Evolutionary conservation across 306 rosid species (phyloP), one percentile per base, ranked within the genome.

Genomic region (Trichosanthes truncata): DNA sequence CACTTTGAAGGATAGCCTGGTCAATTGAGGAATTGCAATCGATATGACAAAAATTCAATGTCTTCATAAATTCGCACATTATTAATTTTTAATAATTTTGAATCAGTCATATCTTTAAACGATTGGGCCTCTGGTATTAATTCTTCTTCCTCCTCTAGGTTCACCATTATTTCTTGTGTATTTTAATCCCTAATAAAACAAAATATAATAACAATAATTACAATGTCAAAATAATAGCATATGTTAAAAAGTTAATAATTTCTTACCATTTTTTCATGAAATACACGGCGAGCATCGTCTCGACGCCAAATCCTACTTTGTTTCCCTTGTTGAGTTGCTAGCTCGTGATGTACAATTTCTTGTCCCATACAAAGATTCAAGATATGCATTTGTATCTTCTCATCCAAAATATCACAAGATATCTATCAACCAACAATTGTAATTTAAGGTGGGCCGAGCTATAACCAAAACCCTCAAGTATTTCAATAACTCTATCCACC

Each of bases 301-400:
- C 52, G 52, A 48, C 7, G 31, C 83, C 83, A 80, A 59, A 80
- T 12, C 68, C 83, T 62, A 4, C 21, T 61, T 43, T 7, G 46
- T 41, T 7, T 41, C 9, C 83, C 78, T 0, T 48, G 23, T 4
- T 52, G n/a, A 29, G 9, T 5, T 61, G 55, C 38, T 8, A 33
- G 6, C 61, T 55, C 13, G 8, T 11, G 61, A 12, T n/a, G 26
- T 0, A 26, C 65, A 59, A 59, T 33, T 14, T 17, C 56, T 13
- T 26, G 40, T 53, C 76, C 80, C 68, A 76, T 62, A 52, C 35
- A 6, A 12, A 3, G 46, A 2, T 49, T 13, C 41, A 81, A 81
- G 41, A 35, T 72, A 51, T 81, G 84, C 68, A 75, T 81, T 74
- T 60, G 66, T 72, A 75, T 18, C 9, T 25, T 17, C 3, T 40